Evolutionary conservation across 1,139 yeast species (phyloP), one percentile per base, ranked within the genome.

Genomic region (Blastobotrys apis): DNA sequence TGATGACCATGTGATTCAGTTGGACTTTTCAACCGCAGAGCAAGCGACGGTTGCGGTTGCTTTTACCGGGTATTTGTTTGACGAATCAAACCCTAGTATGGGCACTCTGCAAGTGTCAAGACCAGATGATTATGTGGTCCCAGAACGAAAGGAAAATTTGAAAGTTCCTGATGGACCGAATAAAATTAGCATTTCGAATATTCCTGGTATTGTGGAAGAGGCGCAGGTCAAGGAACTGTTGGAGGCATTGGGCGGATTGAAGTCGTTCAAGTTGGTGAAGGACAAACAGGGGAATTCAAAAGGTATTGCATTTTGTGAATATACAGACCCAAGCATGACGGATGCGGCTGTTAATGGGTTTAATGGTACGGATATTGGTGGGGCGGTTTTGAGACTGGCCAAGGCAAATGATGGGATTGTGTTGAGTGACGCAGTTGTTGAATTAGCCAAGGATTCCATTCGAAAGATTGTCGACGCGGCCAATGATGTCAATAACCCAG

Each of bases 1-100:
- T 1, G 32, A 27, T 10, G 25, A 37, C 16, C 32, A 37, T 3
- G 29, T 27, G 9, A 33, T 40, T 12, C 35, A 79, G 3, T 58
- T 84, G 6, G 81, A 78, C 52, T 74, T 84, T 47, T 67, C 72
- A 4, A 73, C 73, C 41, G 65, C 75, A 37, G 67, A 69, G n/a
- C 69, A 77, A 46, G 84, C 94, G 0, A 83, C 94, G 0, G 63
- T 79, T 1, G 69, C 78, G 1, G 63, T 73, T 31, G 71, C 84
- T 1, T 65, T 79, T 41, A 68, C 70, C 50, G 72, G 71, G 0
- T 59, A 51, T 16, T 50, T 56, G 15, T 59, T 69, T 42, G 69
- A 68, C 10, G 61, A 10, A 52, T 53, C 45, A 13, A 48, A 39
- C 23, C 37, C 45, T n/a, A 51, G 27, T 15, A 25, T 41, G 23